Evolutionary conservation across 2,329 filamentous ascomycete species (phyloP), one percentile per base, ranked within the genome.

Genomic region (Graphium sp.): DNA sequence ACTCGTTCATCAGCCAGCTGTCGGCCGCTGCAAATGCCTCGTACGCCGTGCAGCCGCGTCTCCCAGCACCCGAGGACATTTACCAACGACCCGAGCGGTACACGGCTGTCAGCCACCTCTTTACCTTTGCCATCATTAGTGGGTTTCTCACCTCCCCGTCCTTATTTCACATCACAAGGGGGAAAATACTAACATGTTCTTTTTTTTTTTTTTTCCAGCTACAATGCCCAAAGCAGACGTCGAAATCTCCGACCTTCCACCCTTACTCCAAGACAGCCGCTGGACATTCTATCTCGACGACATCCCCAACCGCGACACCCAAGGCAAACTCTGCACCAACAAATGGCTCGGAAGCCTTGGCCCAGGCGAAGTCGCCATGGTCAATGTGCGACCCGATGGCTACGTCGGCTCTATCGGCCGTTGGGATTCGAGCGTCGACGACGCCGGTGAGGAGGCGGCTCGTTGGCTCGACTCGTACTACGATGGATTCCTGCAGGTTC

Each of bases 201-300:
- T 12, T 14, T n/a, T 20, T 10, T 15, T 35, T 9, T 25, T 23
- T 19, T 37, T 46, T 30, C 6, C 21, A 63, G 59, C 75, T 7
- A 66, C 61, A 5, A 73, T 73, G 53, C 49, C 61, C 15, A 76
- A 77, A 45, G 52, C 54, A 4, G 57, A 66, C 4, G 60, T 82
- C 24, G 77, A 83, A 45, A 61, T 82, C 16, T 58, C 60, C 2
- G 65, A 79, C 39, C 52, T 83, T 11, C 76, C 76, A 0, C 45
- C 54, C 1, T 45, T 74, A 14, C 46, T 82, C 22, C 65, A 74
- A 39, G 60, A 69, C 32, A 76, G 72, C 45, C 60, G 64, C 18
- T 83, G 75, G 74, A 77, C 74, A 0, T 62, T 83, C 34, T 83
- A 83, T 43, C 55, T 80, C 1, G 77, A 83, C 41, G 61, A 80